Evolutionary conservation across 2,329 filamentous ascomycete species (phyloP).

Genomic region (Diatrype stigma): DNA sequence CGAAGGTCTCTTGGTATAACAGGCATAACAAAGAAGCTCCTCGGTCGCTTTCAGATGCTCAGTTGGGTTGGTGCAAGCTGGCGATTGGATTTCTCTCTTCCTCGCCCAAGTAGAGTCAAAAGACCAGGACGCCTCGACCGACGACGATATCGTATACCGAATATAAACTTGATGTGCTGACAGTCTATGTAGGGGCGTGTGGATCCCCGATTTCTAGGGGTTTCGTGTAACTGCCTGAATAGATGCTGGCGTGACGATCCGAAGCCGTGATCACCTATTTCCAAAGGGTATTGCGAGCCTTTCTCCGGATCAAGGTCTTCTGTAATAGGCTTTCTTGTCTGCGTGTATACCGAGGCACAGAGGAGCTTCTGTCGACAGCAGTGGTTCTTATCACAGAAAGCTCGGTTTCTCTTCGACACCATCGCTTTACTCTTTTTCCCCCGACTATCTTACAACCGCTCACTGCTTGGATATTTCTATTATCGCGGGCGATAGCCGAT

Average conservation of each 20-base stretch:
- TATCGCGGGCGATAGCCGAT: neutral
- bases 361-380: neutral
- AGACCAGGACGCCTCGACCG: neutral
- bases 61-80: neutral
- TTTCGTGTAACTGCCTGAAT: neutral
- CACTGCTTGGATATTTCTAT: neutral
- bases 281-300: neutral
- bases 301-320: neutral
- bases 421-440: neutral
- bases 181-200: neutral
- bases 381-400: neutral
- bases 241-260: neutral
- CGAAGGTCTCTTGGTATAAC: too few species aligned
- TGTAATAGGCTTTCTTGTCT: neutral
- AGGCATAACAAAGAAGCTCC: neutral
- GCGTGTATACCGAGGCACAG: neutral
- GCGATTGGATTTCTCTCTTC: neutral
- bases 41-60: neutral
- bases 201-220: neutral
- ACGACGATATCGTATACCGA: neutral
- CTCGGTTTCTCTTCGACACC: neutral
- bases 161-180: neutral
- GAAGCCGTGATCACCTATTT: neutral
- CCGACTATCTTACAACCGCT: neutral
- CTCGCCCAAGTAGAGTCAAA: neutral